Evolutionary conservation across 345 rosid species (phyloP).

Genomic region (Ceriops tagal): DNA sequence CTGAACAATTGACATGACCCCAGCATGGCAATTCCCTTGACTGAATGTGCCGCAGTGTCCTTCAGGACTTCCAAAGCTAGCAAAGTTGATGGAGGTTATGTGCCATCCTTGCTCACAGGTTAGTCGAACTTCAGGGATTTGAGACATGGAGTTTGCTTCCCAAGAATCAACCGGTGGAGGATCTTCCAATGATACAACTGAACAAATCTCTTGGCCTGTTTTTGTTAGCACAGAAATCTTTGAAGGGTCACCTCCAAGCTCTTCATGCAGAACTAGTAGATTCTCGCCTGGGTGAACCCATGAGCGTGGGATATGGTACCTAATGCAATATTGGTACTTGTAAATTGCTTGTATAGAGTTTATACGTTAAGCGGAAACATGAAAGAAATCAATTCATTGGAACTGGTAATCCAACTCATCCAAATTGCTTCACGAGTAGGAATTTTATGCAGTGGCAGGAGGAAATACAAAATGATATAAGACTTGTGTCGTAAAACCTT

Average conservation of each 20-base stretch:
- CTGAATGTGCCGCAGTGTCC: slow-evolving; percentile 51
- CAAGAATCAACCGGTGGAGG: slow-evolving; percentile 50
- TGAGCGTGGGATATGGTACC: slow-evolving; percentile 56
- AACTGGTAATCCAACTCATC: too few species aligned
- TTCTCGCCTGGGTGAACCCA: slow-evolving; percentile 54
- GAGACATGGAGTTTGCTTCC: slow-evolving; percentile 34
- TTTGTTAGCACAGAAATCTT: slow-evolving; percentile 40
- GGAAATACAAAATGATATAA: too few species aligned
- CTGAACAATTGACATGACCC: slow-evolving; percentile 27
- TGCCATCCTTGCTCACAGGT: slow-evolving; percentile 56
- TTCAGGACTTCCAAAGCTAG: slow-evolving; percentile 56
- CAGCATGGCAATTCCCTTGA: slow-evolving; percentile 43
- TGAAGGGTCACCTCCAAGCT: slow-evolving; percentile 59
- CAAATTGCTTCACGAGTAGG: too few species aligned
- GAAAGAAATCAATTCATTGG: neutral
- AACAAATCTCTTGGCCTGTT: slow-evolving; percentile 50
- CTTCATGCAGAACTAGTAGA: slow-evolving; percentile 56
- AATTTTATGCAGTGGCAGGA: too few species aligned
- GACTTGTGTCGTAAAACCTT: too few species aligned
- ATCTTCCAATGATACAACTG: slow-evolving; percentile 47
- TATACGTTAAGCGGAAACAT: neutral
- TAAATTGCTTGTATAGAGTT: neutral
- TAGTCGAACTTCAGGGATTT: slow-evolving; percentile 43
- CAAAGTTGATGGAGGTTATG: slow-evolving; percentile 45
- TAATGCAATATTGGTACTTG: slow-evolving; percentile 19